These are phyloP conservation scores for Parafenestella ontariensis DNA, from an alignment of 2,329 filamentous ascomycete species.

Conservation along the genomic window DNA sequence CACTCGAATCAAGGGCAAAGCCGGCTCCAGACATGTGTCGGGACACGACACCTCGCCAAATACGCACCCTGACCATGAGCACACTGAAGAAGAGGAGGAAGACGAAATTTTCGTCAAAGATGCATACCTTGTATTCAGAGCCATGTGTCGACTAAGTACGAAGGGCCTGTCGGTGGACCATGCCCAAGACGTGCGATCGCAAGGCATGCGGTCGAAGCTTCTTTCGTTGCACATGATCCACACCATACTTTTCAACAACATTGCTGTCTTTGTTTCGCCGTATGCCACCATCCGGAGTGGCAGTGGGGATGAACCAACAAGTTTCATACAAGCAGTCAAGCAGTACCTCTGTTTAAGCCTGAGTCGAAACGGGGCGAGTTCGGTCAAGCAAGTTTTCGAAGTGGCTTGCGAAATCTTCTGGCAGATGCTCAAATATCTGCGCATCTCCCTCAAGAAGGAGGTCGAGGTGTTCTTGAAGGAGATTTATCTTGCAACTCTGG, in stretches of 20 bases:
- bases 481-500: constrained; percentile 91
- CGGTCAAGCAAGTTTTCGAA: constrained; percentile 89
- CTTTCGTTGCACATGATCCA: constrained; percentile 95
- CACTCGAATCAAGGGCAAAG: constrained; percentile 61
- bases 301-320: constrained; percentile 84
- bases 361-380: constrained; percentile 93
- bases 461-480: constrained; percentile 98
- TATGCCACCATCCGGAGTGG: constrained; percentile 91
- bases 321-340: constrained; percentile 92
- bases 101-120: constrained; percentile 98
- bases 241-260: constrained; percentile 93
- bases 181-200: constrained; percentile 88
- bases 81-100: constrained; percentile 72
- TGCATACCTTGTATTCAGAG: constrained; percentile 95
- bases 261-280: constrained; percentile 87
- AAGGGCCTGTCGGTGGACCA: constrained; percentile 90
- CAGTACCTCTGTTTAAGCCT: constrained; percentile 96
- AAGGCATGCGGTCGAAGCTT: constrained; percentile 96
- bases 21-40: constrained; percentile 53
- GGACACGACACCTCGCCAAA: constrained; percentile 51
- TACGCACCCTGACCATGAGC: constrained; percentile 52
- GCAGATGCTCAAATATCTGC: constrained; percentile 93
- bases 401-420: constrained; percentile 98
- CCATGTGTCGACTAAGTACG: constrained; percentile 96
- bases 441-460: constrained; percentile 96